Evolutionary conservation across 225 moss, liverwort and hornwort species (phyloP), one percentile per base, ranked within the genome.

Genomic region (Straminergon stramineum): DNA sequence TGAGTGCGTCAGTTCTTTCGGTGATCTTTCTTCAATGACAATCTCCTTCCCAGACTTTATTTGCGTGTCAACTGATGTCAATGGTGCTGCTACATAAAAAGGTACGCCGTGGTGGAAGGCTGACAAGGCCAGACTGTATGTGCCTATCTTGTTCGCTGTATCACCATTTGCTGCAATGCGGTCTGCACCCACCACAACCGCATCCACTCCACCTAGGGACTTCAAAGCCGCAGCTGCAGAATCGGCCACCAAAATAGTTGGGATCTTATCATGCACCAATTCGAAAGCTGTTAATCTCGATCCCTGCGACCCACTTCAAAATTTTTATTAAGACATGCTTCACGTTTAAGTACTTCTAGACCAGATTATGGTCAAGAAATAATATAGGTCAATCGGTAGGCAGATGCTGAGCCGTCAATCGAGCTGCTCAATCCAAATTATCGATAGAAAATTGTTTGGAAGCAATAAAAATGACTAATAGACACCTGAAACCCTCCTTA

Each of bases 111-210:
- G 93, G 70, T 96, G 93, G 68, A 89, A 91, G 37, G 97, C 97
- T 66, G 95, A 96, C 7, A 98, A 81, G 32, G 98, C 97, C 28
- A 98, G 92, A 75, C 92, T 95, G 63, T 97, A 94, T 10, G 98
- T 98, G 70, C 97, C 97, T 56, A 97, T 97, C 91, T 98, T 98
- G 95, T 98, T 97, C 55, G 98, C 98, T 65, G 97, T 97, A 58
- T 97, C 98, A 45, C 97, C 97, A 84, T 98, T 97, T 74, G 94
- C 93, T 75, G 96, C 95, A 88, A 98, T 94, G 43, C 98, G 95
- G 62, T 98, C 98, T 55, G 97, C 98, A 41, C 98, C 98, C 37
- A 98, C 98, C 60, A 98, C 98, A 24, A 98, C 94, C 28, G 96
- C 98, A 92, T 98, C 94, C 34, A 98, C 94, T 56, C 89, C 79